These are phyloP conservation scores for Nelumbo lutea DNA, from an alignment of 164 flowering plant species.

Conservation along the genomic window DNA sequence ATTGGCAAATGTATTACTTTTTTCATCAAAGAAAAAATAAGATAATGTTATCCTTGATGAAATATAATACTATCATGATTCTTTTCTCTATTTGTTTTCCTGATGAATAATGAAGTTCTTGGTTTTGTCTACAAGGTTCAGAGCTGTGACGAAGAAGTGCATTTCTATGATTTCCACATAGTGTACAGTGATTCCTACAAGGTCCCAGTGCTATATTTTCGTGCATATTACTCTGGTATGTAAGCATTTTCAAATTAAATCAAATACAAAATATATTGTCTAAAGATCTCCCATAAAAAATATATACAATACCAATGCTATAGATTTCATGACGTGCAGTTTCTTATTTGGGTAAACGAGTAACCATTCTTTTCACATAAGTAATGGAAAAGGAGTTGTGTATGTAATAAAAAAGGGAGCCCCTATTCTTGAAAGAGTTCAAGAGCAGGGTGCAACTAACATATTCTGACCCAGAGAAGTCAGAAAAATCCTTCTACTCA, in stretches of 20 bases:
- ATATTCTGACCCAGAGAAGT: too few relatives aligned
- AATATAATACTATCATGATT: not conserved
- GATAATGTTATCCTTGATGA: not conserved
- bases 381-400: too few relatives aligned
- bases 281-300: not conserved
- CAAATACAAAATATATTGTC: not conserved
- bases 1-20: not conserved
- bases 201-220: constrained; percentile 85
- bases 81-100: not conserved
- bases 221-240: constrained; percentile 57
- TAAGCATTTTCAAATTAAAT: constrained; percentile 4
- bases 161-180: constrained; percentile 73
- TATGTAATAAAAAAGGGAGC: too few relatives aligned
- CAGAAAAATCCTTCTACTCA: too few relatives aligned
- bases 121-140: constrained; percentile 36
- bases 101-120: constrained; percentile 13
- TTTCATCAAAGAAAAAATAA: not conserved
- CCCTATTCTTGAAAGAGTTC: too few relatives aligned
- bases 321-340: not conserved
- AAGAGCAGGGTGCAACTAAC: too few relatives aligned
- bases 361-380: too few relatives aligned
- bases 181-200: constrained; percentile 63
- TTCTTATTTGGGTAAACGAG: not conserved
- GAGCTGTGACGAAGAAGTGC: constrained; percentile 27
- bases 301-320: too few relatives aligned